A percentile compares a stretch with the other conserved stretches of the same genome.
Evolutionary conservation across 176 grass and related monocot species (phyloP).

Genomic region (Elymus sibiricus): DNA sequence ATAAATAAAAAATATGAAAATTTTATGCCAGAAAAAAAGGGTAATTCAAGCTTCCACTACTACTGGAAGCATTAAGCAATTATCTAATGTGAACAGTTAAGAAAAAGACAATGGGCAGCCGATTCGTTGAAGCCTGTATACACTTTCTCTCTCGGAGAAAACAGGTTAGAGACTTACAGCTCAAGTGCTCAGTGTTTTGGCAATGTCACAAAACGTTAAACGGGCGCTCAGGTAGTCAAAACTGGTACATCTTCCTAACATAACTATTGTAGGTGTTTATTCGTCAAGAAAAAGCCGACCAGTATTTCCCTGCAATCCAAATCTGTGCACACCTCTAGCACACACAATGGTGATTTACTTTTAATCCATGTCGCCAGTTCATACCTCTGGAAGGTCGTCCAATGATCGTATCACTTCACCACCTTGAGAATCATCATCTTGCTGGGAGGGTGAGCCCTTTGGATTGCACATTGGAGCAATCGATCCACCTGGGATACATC

Average conservation of each 20-base stretch:
- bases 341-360: background rate
- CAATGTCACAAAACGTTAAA: background rate
- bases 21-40: background rate
- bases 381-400: constrained; percentile 7
- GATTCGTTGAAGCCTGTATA: background rate
- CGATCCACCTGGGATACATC: background rate
- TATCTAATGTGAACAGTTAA: background rate
- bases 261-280: background rate
- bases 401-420: background rate
- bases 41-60: background rate
- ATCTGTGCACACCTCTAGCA: background rate
- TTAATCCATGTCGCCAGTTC: background rate
- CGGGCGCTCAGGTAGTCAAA: background rate
- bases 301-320: background rate
- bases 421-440: background rate
- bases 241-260: background rate
- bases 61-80: background rate
- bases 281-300: background rate
- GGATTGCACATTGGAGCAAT: background rate
- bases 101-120: background rate
- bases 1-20: background rate
- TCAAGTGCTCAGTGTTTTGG: background rate
- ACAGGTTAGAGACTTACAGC: background rate
- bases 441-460: background rate
- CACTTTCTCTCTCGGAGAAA: background rate